Base-by-base conservation (phyloP, 345 rosid species). In the Linum tenue region DNA sequence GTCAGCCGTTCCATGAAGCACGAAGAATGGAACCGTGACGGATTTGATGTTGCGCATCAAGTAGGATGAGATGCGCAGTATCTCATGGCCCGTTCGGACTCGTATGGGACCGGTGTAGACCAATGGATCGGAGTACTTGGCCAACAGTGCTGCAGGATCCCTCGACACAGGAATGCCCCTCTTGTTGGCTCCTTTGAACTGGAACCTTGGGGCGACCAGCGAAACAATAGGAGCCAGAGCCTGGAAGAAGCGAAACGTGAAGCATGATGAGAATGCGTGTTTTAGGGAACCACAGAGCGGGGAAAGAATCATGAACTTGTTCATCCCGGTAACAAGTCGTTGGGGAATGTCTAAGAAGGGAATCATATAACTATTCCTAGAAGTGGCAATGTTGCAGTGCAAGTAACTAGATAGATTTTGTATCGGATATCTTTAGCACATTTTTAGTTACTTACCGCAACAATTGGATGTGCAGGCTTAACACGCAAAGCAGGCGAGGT, bases 81-180 rank as follows among this genome's bases (percentile, higher is more conserved):
- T 94, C 71, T 94, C 99, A 56, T 94, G 87, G 63, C 99, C 99
- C 0, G 97, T 94, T 66, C 97, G 86, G 64, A 87, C 97, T 68
- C 99, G 83, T 61, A 94, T 90, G 17, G 99, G 99, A 63, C 97
- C 99, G 2, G 97, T 94, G 72, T 94, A 94, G 70, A 94, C 99
- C 79, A 94, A 76, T 3, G 97, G 99, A 75, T 94, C 97, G 16
- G 88, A 82, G 68, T 90, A 90, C 71, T 94, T 94, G 63, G 97
- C 97, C 69, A 78, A 53, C 55, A 87, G 76, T n/a, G 96, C 99
- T 35, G 76, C 95, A 44, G 99, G 97, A 74, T 94, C 97, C 77
- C 97, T 83, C 5, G 97, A 75, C 50, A 94, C 99, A 15, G 99
- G 99, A 72, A 94, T 84, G 38, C 99, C 99, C 75, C 91, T 82